Conservation (phyloP, 805 yeast species). For the Cyberlindnera americana region DNA sequence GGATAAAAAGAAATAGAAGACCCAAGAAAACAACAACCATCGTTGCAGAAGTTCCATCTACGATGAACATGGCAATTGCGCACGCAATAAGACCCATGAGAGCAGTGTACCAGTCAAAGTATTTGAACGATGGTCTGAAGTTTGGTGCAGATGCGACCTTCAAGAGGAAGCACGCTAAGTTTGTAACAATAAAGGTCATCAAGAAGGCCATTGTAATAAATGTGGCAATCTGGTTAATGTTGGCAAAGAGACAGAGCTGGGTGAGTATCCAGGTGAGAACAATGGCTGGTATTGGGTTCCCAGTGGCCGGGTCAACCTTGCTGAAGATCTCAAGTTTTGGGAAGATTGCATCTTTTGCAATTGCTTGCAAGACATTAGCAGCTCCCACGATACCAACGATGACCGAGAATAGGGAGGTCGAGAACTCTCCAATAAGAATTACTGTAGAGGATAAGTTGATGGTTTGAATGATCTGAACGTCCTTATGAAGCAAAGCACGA, state of each 20-base stretch:
- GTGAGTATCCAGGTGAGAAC: slow-evolving; percentile 76
- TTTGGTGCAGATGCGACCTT: slow-evolving; percentile 95
- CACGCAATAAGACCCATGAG: slow-evolving; percentile 67
- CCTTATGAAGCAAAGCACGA: slow-evolving; percentile 68
- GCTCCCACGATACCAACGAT: slow-evolving; percentile 97
- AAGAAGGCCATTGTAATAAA: slow-evolving; percentile 95
- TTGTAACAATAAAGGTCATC: slow-evolving; percentile 93
- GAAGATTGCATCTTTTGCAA: slow-evolving; percentile 82
- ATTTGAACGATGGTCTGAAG: slow-evolving; percentile 91
- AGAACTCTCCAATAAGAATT: slow-evolving; percentile 82
- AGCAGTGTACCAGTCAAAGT: slow-evolving; percentile 81
- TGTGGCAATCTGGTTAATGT: slow-evolving; percentile 90
- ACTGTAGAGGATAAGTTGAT: slow-evolving; percentile 65
- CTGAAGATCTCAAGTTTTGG: slow-evolving; percentile 70
- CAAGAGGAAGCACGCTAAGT: slow-evolving; percentile 86
- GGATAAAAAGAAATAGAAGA: slow-evolving; percentile 72
- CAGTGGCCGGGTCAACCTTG: slow-evolving; percentile 39
- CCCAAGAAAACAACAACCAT: slow-evolving; percentile 63
- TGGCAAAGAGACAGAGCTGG: slow-evolving; percentile 82
- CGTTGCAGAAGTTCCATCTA: slow-evolving; percentile 87
- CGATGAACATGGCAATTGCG: slow-evolving; percentile 85
- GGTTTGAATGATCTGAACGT: slow-evolving; percentile 83
- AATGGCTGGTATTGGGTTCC: slow-evolving; percentile 65
- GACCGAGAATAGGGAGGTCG: slow-evolving; percentile 88
- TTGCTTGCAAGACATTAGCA: slow-evolving; percentile 85